Evolutionary conservation across 2,329 filamentous ascomycete species (phyloP), one percentile per base, ranked within the genome.

Genomic region (Lecanicillium sp.): DNA sequence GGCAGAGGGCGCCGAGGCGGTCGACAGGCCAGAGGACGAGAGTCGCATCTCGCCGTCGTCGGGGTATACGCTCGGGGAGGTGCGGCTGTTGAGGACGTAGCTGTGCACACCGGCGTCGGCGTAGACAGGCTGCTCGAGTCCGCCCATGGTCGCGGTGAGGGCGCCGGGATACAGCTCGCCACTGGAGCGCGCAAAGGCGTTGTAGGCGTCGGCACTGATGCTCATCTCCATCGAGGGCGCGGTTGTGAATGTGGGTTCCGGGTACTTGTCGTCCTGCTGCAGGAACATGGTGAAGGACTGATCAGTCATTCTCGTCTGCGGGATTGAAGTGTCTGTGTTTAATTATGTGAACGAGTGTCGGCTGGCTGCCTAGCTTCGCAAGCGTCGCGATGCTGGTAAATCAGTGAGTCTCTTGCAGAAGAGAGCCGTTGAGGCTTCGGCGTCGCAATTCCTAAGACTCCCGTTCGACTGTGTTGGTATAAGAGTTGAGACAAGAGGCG

Each of bases 1-100:
- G 4, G 79, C 79, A 44, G 84, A 86, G 44, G 70, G 78, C 48
- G 66, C 82, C 50, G 79, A 84, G 20, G 73, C 74, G 51, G 75
- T 81, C 52, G 75, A 88, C 52, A 76, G 73, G 60, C 74, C 80
- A 44, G 75, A 84, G 24, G 74, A 78, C 14, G 74, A 71, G 20
- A 75, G 59, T 50, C 67, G 66, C 60, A 74, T 62, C 17, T 79
- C 75, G 51, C 64, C 60, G 44, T 79, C 77, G 35, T 79, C 77
- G 17, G 64, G 58, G 55, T 73, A 78, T 53, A 71, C 64, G 50
- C 66, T 63, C 8, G 75, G 75, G 9, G 75, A 78, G 49, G 69
- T 63, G 53, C 67, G 68, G 56, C 63, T 65, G 57, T 67, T 66
- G 56, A 76, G 71, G 54, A 75, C 62, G 62, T 70, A 72, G 56